A percentile compares a stretch with the other conserved stretches of the same genome.
Evolutionary conservation across 768 basidiomycete species (phyloP).

Genomic region (Astraeus odoratus): DNA sequence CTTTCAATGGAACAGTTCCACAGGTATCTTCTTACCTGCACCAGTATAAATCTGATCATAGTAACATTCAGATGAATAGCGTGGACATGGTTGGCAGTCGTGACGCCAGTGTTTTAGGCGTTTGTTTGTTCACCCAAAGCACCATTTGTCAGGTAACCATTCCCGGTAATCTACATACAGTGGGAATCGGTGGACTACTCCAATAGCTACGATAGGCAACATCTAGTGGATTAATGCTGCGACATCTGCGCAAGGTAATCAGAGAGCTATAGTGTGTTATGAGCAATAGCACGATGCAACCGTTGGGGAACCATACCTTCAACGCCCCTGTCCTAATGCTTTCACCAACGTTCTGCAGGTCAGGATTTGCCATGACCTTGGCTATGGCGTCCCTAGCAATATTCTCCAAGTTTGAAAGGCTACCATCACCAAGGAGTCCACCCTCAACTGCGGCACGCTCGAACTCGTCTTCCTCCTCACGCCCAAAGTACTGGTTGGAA

Average conservation of each 20-base stretch:
- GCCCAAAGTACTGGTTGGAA: slow-evolving; percentile 93
- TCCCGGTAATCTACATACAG: no score
- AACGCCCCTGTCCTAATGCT: slow-evolving; percentile 73
- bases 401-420: slow-evolving; percentile 47
- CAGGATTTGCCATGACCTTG: slow-evolving; percentile 73
- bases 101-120: no score
- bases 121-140: background rate
- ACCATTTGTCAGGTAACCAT: no score
- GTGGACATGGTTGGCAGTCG: no score
- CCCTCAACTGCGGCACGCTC: slow-evolving; percentile 44
- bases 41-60: slow-evolving; percentile 98
- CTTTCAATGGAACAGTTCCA: background rate
- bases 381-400: slow-evolving; percentile 73
- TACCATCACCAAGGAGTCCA: slow-evolving; percentile 44
- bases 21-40: slow-evolving; percentile 57
- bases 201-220: no score
- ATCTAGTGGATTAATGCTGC: slow-evolving; percentile 25
- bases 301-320: slow-evolving; percentile 47
- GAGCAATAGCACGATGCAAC: background rate
- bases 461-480: slow-evolving; percentile 65
- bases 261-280: slow-evolving; percentile 36
- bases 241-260: slow-evolving; percentile 70
- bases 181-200: no score
- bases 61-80: slow-evolving; percentile 10
- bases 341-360: slow-evolving; percentile 81